Conservation (phyloP, 2,329 filamentous ascomycete genomes). For the Aspergillus unguis region DNA sequence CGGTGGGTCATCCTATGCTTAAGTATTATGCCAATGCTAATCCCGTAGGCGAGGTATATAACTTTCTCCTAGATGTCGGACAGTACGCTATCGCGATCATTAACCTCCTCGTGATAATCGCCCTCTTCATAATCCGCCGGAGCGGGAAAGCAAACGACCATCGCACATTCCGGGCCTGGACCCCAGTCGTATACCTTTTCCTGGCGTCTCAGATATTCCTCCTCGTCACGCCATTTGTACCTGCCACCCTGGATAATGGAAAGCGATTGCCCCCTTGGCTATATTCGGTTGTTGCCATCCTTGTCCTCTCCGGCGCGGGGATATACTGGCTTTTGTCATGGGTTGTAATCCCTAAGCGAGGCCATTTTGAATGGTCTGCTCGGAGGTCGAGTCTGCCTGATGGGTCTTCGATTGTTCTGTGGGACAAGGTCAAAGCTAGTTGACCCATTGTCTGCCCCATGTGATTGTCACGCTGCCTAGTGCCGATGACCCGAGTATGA, state of each 20-base stretch:
- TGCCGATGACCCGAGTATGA: too few species aligned
- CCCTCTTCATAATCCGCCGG: conserved; percentile 23
- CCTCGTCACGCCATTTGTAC: conserved; percentile 9
- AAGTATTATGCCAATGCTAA: not conserved
- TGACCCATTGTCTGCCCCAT: not conserved
- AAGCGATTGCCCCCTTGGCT: conserved; percentile 7
- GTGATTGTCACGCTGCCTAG: too few species aligned
- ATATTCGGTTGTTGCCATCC: conserved; percentile 3
- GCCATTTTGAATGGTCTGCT: conserved; percentile 5
- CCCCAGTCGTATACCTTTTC: conserved; percentile 5
- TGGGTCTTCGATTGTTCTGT: not conserved
- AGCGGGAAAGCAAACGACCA: not conserved
- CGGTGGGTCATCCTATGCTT: conserved; percentile 1
- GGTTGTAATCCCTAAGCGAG: conserved; percentile 2
- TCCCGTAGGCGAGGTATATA: conserved; percentile 34
- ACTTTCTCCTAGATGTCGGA: conserved; percentile 31
- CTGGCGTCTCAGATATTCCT: conserved; percentile 7
- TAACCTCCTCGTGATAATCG: conserved; percentile 30
- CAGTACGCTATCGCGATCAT: conserved; percentile 32
- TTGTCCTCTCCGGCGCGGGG: not conserved
- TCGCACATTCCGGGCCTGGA: conserved; percentile 9
- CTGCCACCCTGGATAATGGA: not conserved
- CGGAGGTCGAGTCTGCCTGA: conserved; percentile 6
- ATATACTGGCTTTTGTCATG: conserved; percentile 10
- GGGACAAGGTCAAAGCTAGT: conserved; percentile 10